Percentiles rank a stretch among this genome's conserved stretches.
Conservation (phyloP, 2,329 filamentous ascomycete genomes). For the Claviceps arundinis region DNA sequence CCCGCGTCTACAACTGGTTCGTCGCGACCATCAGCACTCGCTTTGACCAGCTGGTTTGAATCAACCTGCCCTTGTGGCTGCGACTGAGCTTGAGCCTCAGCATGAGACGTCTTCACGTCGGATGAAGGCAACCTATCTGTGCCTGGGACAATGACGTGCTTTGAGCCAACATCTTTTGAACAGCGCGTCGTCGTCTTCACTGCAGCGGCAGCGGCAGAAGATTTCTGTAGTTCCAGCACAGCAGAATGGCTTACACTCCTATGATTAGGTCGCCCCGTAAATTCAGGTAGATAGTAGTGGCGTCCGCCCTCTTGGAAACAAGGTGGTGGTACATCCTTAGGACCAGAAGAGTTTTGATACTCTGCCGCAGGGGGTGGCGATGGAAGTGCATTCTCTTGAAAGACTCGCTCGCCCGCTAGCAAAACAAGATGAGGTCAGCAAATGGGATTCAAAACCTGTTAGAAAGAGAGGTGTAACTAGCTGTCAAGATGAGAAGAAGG, state of each 20-base stretch:
- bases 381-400: conserved; percentile 17
- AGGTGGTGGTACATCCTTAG: conserved; percentile 10
- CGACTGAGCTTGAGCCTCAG: background rate
- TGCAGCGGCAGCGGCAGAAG: conserved; percentile 16
- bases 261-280: background rate
- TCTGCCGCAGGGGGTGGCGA: conserved; percentile 11
- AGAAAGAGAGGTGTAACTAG: background rate
- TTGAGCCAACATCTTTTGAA: background rate
- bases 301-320: conserved; percentile 10
- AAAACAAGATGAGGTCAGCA: background rate
- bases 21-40: background rate
- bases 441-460: background rate
- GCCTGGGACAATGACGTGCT: background rate
- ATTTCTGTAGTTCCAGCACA: conserved; percentile 15
- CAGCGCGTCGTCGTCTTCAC: conserved; percentile 2
- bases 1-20: background rate
- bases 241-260: background rate
- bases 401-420: conserved; percentile 17
- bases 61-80: background rate
- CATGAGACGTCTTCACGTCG: background rate
- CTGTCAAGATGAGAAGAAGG: background rate
- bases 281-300: conserved; percentile 14
- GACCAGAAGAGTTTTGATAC: conserved; percentile 10
- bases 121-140: background rate
- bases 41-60: background rate